Base-by-base conservation (phyloP, 2,329 filamentous ascomycete genomes). In the Cordyceps tenuipes region DNA sequence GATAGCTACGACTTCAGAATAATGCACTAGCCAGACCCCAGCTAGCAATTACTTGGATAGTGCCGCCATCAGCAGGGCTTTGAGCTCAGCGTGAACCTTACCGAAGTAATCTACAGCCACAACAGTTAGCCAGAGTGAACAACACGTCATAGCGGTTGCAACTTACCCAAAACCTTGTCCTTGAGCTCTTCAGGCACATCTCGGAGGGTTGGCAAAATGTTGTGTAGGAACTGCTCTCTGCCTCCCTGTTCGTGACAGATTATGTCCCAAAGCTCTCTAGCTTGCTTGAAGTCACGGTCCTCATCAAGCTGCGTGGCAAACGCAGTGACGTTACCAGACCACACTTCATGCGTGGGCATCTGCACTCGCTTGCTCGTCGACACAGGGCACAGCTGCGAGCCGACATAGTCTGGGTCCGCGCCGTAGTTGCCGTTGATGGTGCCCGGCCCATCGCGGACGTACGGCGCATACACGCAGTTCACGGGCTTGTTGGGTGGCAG, bases 401-500 rank as follows among this genome's bases (percentile, higher is more conserved):
- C 63, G 2, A 68, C 64, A 7, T 69, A 69, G 29, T 69, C 65
- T 0, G 67, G 67, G 6, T 69, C 68, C 1, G 62, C 62, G 6
- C 68, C 68, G 46, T 69, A 69, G 53, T 69, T 69, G 1, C 66
- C 66, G 0, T 65, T 67, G 0, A 63, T 62, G 0, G 66, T 65
- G 0, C 68, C 68, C 7, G 48, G 48, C 29, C 48, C 48, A 19
- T 69, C 68, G 7, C 68, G 63, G 0, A 65, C 62, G 26, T 63
- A 69, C 0, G 68, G 68, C 26, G 48, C 48, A 9, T 50, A 50
- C 26, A 50, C 48, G 3, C 65, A 62, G 57, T 69, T 68, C 3
- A 68, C 64, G 0, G 61, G 56, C 23, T 71, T 71, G 21, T 62
- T 65, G 2, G 77, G 79, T 0, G 82, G 70, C 62, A 82, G 76